Evolutionary conservation across 2,329 filamentous ascomycete genomes (phyloP).

Genomic region (Trichophyton verrucosum): DNA sequence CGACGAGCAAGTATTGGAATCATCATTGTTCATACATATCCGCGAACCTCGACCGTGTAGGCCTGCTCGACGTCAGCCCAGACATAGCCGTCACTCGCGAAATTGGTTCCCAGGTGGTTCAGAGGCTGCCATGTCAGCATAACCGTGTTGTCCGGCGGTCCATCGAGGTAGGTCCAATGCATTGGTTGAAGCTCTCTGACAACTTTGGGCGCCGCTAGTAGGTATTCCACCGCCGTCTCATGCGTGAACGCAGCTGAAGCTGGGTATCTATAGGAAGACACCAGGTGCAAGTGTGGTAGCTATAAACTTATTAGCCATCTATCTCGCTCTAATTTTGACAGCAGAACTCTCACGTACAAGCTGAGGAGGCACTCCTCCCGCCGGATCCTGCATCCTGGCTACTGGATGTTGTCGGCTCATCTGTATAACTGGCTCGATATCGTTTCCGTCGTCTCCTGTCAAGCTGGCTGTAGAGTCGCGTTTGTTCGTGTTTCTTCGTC

Average conservation of each 20-base stretch:
- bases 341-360: constrained; percentile 24
- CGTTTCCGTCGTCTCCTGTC: too few relatives aligned
- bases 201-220: constrained; percentile 71
- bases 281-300: constrained; percentile 80
- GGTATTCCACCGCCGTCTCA: constrained; percentile 68
- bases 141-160: constrained; percentile 67
- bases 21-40: constrained; percentile 45
- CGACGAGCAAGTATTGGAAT: background rate
- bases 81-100: constrained; percentile 82
- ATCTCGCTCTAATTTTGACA: background rate
- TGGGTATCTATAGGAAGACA: constrained; percentile 74
- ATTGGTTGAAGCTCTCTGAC: constrained; percentile 75
- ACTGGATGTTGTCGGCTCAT: constrained; percentile 13
- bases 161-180: constrained; percentile 84
- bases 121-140: constrained; percentile 82
- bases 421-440: background rate
- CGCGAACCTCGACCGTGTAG: constrained; percentile 60
- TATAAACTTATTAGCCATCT: constrained; percentile 25
- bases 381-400: constrained; percentile 34
- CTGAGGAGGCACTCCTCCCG: constrained; percentile 35
- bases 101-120: constrained; percentile 56
- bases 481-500: too few relatives aligned
- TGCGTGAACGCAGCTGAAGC: constrained; percentile 57
- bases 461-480: too few relatives aligned
- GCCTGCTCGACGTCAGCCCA: constrained; percentile 74